Evolutionary conservation across 208 protist species (phyloP).

Genomic region (Herpetomonas samuelpessoai): DNA sequence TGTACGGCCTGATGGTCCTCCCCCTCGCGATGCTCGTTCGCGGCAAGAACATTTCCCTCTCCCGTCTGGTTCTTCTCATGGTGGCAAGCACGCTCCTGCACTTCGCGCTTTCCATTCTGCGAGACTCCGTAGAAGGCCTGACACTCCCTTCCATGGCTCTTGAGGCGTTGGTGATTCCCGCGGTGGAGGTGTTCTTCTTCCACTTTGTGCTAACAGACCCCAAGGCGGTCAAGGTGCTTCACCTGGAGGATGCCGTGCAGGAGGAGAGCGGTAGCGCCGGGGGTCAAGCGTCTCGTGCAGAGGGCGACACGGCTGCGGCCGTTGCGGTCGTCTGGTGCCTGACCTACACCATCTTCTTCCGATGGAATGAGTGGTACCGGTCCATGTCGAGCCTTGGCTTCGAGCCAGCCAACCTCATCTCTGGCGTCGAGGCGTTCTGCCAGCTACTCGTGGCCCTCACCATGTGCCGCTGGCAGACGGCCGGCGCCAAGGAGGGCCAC

Average conservation of each 20-base stretch:
- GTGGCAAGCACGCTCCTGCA: conserved; percentile 37
- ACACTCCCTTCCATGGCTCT: conserved; percentile 5
- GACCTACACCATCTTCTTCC: conserved; percentile 50
- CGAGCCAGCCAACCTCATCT: conserved; percentile 36
- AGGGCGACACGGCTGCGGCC: conserved; percentile 32
- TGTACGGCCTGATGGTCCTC: conserved; percentile 75
- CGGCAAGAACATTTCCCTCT: conserved; percentile 54
- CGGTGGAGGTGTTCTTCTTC: conserved; percentile 48
- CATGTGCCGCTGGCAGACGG: conserved; percentile 34
- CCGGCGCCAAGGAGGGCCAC: neutral
- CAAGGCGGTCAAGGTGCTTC: conserved; percentile 50
- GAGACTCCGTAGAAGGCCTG: conserved; percentile 8
- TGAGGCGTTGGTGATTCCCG: conserved; percentile 36
- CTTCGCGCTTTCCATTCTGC: conserved; percentile 45
- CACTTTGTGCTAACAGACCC: conserved; percentile 48
- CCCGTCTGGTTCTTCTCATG: conserved; percentile 29
- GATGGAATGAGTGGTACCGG: conserved; percentile 76
- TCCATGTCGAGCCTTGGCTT: conserved; percentile 55
- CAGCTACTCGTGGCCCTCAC: conserved; percentile 38
- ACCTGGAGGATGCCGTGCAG: conserved; percentile 27
- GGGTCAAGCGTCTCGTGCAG: neutral
- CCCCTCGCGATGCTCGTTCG: conserved; percentile 56
- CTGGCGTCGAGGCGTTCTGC: conserved; percentile 48
- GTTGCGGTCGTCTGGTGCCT: conserved; percentile 58
- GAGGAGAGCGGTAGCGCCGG: neutral